Percentiles rank a stretch among this genome's conserved stretches.
Conservation (phyloP, 768 basidiomycete species). For the Phylloporus sp. region DNA sequence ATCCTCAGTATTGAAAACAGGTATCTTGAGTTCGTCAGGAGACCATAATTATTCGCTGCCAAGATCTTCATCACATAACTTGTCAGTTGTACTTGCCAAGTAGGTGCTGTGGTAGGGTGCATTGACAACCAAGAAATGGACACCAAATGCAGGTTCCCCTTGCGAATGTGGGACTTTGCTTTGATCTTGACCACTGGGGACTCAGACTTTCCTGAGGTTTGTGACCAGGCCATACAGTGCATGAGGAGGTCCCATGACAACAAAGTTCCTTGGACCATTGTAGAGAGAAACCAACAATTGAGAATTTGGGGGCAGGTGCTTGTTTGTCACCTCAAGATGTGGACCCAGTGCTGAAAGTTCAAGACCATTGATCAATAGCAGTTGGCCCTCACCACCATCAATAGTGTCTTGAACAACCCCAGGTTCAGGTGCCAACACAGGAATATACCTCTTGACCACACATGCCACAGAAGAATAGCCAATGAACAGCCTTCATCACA, state of each 20-base stretch:
- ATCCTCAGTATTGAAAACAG: conserved; percentile 90
- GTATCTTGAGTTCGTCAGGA: conserved; percentile 63
- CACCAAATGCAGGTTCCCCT: conserved; percentile 88
- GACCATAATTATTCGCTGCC: conserved; percentile 76
- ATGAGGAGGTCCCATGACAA: conserved; percentile 88
- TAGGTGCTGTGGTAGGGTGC: conserved; percentile 96
- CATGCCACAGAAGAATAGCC: conserved; percentile 91
- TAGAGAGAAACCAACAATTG: conserved; percentile 83
- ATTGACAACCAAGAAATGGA: conserved; percentile 91
- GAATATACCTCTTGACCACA: conserved; percentile 95
- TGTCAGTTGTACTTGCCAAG: conserved; percentile 68
- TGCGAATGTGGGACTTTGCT: conserved; percentile 93
- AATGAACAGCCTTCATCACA: conserved; percentile 78
- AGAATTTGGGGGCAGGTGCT: conserved; percentile 74
- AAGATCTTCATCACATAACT: conserved; percentile 72
- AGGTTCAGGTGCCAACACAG: conserved; percentile 85
- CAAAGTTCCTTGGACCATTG: conserved; percentile 89
- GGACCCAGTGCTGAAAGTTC: conserved; percentile 68
- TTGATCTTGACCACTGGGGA: conserved; percentile 84
- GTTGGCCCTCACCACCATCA: conserved; percentile 90
- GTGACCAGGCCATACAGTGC: conserved; percentile 94
- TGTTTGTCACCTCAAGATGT: conserved; percentile 85
- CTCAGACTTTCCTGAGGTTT: conserved; percentile 84
- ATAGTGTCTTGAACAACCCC: conserved; percentile 81
- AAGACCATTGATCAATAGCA: conserved; percentile 89